Conservation (phyloP, 768 basidiomycete genomes). For the Russula lepida region DNA sequence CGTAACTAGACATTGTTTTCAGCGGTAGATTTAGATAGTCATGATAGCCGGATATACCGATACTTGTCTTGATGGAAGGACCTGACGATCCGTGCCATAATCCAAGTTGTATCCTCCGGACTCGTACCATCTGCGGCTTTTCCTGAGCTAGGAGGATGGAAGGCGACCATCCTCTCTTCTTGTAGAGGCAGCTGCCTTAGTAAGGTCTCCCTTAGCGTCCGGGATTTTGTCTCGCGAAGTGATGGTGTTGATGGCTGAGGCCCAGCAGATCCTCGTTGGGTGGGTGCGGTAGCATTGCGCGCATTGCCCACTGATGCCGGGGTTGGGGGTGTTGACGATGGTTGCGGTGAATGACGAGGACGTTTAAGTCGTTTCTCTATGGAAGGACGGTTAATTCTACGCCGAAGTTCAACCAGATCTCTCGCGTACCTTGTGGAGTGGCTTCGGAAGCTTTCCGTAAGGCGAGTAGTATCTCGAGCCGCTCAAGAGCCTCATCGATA, state of each 20-base stretch:
- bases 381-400: neutral
- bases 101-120: slow-evolving; percentile 53
- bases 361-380: slow-evolving; percentile 62
- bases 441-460: slow-evolving; percentile 64
- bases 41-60: slow-evolving; percentile 34
- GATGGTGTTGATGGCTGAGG: slow-evolving; percentile 42
- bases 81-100: slow-evolving; percentile 65
- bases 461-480: slow-evolving; percentile 58
- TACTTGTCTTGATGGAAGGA: slow-evolving; percentile 68
- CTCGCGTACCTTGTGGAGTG: slow-evolving; percentile 34
- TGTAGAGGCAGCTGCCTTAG: slow-evolving; percentile 58
- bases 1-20: slow-evolving; percentile 44
- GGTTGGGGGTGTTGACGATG: slow-evolving; percentile 34
- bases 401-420: neutral
- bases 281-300: slow-evolving; percentile 49
- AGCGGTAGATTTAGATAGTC: neutral
- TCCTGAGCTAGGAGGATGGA: slow-evolving; percentile 48
- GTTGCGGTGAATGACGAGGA: slow-evolving; percentile 60
- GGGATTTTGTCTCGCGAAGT: slow-evolving; percentile 58
- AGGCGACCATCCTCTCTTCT: slow-evolving; percentile 72
- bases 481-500: slow-evolving; percentile 65
- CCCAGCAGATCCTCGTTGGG: slow-evolving; percentile 49
- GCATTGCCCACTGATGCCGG: slow-evolving; percentile 27
- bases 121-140: slow-evolving; percentile 50
- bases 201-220: slow-evolving; percentile 47